Evolutionary conservation across 257 asterid genomes (phyloP), one percentile per base, ranked within the genome.

Genomic region (Scutellaria barbata): DNA sequence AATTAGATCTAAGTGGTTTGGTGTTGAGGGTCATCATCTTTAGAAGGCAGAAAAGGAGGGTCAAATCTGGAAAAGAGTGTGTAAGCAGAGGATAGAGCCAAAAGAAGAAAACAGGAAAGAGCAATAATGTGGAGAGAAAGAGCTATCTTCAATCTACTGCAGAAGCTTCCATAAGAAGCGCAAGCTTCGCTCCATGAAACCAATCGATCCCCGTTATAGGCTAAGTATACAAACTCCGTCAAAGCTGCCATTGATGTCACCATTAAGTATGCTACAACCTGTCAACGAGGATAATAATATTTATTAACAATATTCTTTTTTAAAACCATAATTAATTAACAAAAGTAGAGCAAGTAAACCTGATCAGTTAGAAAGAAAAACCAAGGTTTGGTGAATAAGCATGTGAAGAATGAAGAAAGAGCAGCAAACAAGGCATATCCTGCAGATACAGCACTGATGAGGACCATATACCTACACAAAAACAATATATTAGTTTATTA

Each of bases 131-230:
- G 92, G 5, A 94, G 84, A 42, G 47, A 81, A 79, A 94, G 66
- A 43, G 84, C 90, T 17, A 83, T 37, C 76, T 81, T 89, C 86
- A 94, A 63, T 76, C 85, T 81, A 54, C 42, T 76, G 86, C 99
- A 94, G 73, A 94, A 87, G 17, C 46, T 81, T 3, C 90, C 95
- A 66, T 80, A 94, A n/a, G 96, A 79, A 64, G n/a, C 81, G 74
- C 99, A 94, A 8, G 95, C 95, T 80, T 82, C 83, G 72, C 97
- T 91, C 99, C 99, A 94, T 11, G 99, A 68, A 7, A 94, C 88
- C 77, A 71, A 30, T 35, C 56, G 86, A 70, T 94, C 95, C 8
- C 99, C 99, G 30, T 88, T 73, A 41, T 88, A 86, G 30, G 83
- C 89, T 57, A 94, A 82, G 87, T 89, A 84, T 1, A 86, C 59